These are phyloP conservation scores for Penicillium coffeae DNA, from an alignment of 495 filamentous ascomycete species.

Conservation along the genomic window DNA sequence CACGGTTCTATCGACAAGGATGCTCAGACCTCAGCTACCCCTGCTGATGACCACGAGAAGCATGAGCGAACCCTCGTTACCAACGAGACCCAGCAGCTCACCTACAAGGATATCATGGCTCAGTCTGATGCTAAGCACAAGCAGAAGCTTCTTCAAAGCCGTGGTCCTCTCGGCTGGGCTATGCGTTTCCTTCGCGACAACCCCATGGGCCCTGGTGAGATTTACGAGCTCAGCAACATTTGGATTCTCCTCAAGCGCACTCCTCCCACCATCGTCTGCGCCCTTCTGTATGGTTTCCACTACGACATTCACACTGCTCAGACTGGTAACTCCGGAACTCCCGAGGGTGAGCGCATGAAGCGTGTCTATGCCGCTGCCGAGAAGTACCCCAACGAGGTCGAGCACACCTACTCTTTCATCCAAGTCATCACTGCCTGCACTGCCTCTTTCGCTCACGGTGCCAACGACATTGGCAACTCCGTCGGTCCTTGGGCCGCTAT, in stretches of 20 bases:
- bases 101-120: conserved; percentile 54
- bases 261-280: conserved; percentile 54
- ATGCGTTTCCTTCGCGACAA: conserved; percentile 67
- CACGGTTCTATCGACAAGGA: conserved; percentile 28
- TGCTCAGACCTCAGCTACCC: conserved; percentile 19
- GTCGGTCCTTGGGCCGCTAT: conserved; percentile 70
- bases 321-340: conserved; percentile 58
- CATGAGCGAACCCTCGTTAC: conserved; percentile 19
- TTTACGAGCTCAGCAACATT: conserved; percentile 67
- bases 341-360: conserved; percentile 62
- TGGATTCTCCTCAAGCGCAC: conserved; percentile 52
- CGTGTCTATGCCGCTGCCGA: conserved; percentile 53
- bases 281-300: conserved; percentile 60
- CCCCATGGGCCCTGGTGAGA: conserved; percentile 60
- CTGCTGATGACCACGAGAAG: conserved; percentile 42
- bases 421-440: conserved; percentile 73
- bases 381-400: conserved; percentile 72
- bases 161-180: conserved; percentile 65
- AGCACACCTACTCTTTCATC: conserved; percentile 72
- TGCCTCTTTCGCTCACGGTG: conserved; percentile 73
- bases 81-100: conserved; percentile 39
- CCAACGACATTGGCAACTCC: conserved; percentile 77
- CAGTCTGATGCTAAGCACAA: conserved; percentile 47
- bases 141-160: conserved; percentile 50
- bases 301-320: conserved; percentile 73